Evolutionary conservation across 495 filamentous ascomycete genomes (phyloP).

Genomic region (Annulohypoxylon moriforme): DNA sequence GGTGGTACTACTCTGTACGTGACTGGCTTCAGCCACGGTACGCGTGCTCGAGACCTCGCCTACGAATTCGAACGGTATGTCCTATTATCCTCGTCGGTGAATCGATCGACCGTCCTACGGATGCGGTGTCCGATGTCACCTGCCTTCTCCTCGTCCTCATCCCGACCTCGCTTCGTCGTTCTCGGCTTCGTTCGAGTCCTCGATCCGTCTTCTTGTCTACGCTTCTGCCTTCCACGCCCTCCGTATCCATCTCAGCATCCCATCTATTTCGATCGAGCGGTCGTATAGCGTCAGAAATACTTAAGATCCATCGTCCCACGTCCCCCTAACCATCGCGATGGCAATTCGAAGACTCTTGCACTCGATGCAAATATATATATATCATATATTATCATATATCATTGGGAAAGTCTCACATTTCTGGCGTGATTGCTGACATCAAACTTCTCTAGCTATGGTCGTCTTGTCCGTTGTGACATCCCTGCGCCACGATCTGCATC

Average conservation of each 20-base stretch:
- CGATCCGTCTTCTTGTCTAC: slow-evolving; percentile 55
- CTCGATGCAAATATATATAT: slow-evolving; percentile 35
- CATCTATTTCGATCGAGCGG: slow-evolving; percentile 65
- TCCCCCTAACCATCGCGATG: slow-evolving; percentile 51
- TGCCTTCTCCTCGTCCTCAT: slow-evolving; percentile 47
- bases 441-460: slow-evolving; percentile 81
- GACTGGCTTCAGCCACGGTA: slow-evolving; percentile 96
- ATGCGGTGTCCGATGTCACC: slow-evolving; percentile 52
- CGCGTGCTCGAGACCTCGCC: slow-evolving; percentile 98
- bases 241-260: slow-evolving; percentile 54
- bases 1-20: slow-evolving; percentile 96
- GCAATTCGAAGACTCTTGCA: slow-evolving; percentile 44
- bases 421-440: slow-evolving; percentile 55
- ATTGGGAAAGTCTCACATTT: slow-evolving; percentile 47
- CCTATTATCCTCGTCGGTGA: slow-evolving; percentile 55
- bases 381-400: slow-evolving; percentile 10
- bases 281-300: slow-evolving; percentile 54
- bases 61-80: slow-evolving; percentile 94
- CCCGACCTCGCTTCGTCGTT: slow-evolving; percentile 51
- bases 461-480: slow-evolving; percentile 98
- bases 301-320: slow-evolving; percentile 52
- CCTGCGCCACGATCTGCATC: slow-evolving; percentile 92
- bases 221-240: slow-evolving; percentile 54
- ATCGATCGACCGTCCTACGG: slow-evolving; percentile 51
- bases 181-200: slow-evolving; percentile 52